These are phyloP conservation scores for Aegilops longissima DNA, from an alignment of 176 grass and related monocot genomes.

Conservation along the genomic window DNA sequence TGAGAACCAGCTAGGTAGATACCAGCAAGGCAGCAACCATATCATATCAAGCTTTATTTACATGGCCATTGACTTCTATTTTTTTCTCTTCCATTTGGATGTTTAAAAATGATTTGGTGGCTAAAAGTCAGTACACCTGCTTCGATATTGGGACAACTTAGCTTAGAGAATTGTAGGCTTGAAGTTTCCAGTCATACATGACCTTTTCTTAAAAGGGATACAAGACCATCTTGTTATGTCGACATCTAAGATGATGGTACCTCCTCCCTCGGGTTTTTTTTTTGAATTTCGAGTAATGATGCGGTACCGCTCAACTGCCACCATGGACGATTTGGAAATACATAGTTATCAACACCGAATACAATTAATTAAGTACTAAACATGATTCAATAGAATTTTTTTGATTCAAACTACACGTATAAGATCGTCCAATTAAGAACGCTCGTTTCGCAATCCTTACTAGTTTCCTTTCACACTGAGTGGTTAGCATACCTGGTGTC, in stretches of 20 bases:
- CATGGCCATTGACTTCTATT: not conserved
- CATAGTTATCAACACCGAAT: not conserved
- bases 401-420: no score
- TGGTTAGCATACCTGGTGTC: not conserved
- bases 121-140: not conserved
- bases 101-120: not conserved
- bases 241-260: not conserved
- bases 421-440: not conserved
- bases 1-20: not conserved
- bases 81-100: not conserved
- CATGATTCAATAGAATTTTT: no score
- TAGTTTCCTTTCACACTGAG: not conserved
- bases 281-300: not conserved
- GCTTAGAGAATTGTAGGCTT: not conserved
- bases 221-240: not conserved
- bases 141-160: not conserved
- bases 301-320: not conserved
- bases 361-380: no score
- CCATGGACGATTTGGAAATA: not conserved
- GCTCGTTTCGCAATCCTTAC: not conserved
- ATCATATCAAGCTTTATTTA: not conserved
- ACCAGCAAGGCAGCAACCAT: not conserved
- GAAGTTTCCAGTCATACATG: not conserved
- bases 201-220: no score
- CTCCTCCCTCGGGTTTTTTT: not conserved